Evolutionary conservation across 768 basidiomycete species (phyloP), one percentile per base, ranked within the genome.

Genomic region (Dioszegia crocea): DNA sequence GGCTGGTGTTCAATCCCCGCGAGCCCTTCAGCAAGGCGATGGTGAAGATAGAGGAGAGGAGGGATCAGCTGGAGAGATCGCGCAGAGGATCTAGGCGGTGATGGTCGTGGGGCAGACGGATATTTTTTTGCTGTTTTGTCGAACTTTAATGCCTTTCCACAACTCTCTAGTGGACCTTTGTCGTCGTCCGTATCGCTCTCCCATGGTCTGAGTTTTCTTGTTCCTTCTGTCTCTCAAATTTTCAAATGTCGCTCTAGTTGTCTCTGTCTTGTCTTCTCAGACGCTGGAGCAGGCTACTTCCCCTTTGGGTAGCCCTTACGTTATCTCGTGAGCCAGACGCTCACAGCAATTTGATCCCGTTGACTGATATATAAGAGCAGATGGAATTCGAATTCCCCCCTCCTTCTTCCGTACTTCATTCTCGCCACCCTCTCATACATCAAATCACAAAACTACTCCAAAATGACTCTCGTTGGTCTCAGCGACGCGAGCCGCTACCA

Each of bases 61-160:
- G 47, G 17, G 47, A 48, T 48, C 27, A 30, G 47, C 47, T 48
- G 47, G 47, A 48, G 47, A 29, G 47, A n/a, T 48, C 47, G 16
- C 26, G 47, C 9, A 17, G 47, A 29, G 19, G 19, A n/a, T 19
- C 47, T 3, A 11, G 47, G 47, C 29, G 29, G 9, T 29, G 24
- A 46, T 3, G 23, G 26, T 19, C 6, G 40, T 19, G 21, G 21
- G 45, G 16, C 12, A 29, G 47, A 48, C 40, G 40, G 40, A 43
- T 17, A 43, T 43, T 43, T 9, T n/a, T 38, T 38, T 38, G 17
- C 36, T 17, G 17, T 9, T 9, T 38, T 38, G 36, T 38, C 36
- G 9, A 17, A 9, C 36, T 38, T 38, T 38, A 38, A 38, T 38
- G 36, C 17, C 36, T 38, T 38, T 17, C 10, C 36, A 38, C 10